phyloP scores from a whole-genome alignment of 1,284 basidiomycete species.

The Sporisorium reilianum region DNA sequence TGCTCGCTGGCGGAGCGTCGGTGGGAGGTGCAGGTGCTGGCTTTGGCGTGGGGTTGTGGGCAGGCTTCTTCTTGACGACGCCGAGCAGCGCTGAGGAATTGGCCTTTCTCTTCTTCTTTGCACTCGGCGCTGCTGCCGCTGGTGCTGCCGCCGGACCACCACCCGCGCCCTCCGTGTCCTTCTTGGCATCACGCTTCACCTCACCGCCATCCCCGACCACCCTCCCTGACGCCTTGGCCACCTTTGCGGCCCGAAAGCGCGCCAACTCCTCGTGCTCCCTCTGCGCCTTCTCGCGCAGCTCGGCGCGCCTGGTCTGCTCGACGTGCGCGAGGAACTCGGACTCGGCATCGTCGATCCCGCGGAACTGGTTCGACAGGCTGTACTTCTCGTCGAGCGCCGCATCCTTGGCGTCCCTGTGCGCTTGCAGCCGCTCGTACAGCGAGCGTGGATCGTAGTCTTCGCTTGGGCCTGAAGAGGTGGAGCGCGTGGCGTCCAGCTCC shows the following conservation, averaged over 20 bases:
- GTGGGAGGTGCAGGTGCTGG: not conserved
- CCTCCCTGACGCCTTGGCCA: not conserved
- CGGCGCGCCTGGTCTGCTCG: conserved; percentile 20
- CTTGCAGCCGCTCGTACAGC: conserved; percentile 54
- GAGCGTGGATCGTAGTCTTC: conserved; percentile 51
- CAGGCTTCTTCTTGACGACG: conserved; percentile 45
- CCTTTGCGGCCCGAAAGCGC: conserved; percentile 31
- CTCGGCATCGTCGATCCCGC: conserved; percentile 66
- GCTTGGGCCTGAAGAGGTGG: not conserved
- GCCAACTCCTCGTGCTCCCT: conserved; percentile 52
- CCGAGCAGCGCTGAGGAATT: conserved; percentile 18
- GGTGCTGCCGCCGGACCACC: not conserved
- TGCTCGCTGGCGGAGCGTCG: not conserved
- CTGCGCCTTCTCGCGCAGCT: conserved; percentile 25
- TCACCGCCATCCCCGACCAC: not conserved
- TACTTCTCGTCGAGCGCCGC: conserved; percentile 60
- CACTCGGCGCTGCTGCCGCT: not conserved
- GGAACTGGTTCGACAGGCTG: conserved; percentile 64
- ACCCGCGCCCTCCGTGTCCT: not conserved
- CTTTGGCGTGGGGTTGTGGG: not conserved
- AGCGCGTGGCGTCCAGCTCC: conserved; percentile 24
- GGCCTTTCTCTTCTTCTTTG: conserved; percentile 45
- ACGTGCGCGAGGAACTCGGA: conserved; percentile 59
- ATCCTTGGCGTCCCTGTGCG: conserved; percentile 61
- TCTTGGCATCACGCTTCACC: not conserved